Evolutionary conservation across 306 rosid genomes (phyloP).

Genomic region (Ziziphus jujuba): DNA sequence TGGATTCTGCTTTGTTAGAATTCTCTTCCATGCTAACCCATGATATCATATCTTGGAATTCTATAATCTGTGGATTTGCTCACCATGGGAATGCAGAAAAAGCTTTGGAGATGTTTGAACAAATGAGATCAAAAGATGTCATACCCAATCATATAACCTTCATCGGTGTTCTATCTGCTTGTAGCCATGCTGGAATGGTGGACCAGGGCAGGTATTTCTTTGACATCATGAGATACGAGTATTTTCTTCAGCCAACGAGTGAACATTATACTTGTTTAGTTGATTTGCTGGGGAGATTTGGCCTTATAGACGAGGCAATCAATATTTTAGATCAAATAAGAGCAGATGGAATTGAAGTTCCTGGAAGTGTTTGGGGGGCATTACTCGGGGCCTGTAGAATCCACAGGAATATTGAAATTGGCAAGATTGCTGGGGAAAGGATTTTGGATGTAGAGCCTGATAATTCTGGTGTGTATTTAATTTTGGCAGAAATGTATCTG

Average conservation of each 20-base stretch:
- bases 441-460: constrained; percentile 43
- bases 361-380: constrained; percentile 62
- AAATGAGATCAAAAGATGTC: constrained; percentile 37
- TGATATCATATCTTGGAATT: constrained; percentile 55
- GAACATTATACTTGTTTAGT: constrained; percentile 56
- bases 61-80: constrained; percentile 51
- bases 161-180: constrained; percentile 54
- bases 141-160: constrained; percentile 50
- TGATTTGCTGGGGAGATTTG: constrained; percentile 53
- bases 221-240: constrained; percentile 35
- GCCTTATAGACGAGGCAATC: constrained; percentile 51
- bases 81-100: constrained; percentile 45
- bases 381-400: constrained; percentile 57
- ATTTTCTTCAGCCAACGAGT: constrained; percentile 36
- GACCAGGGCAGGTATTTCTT: constrained; percentile 40
- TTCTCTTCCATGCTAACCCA: constrained; percentile 39
- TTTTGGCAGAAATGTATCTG: constrained; percentile 47
- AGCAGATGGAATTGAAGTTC: constrained; percentile 42
- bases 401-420: constrained; percentile 43
- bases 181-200: constrained; percentile 53
- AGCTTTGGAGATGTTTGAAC: constrained; percentile 46
- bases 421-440: constrained; percentile 44
- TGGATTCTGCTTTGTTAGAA: constrained; percentile 46
- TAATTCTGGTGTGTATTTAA: constrained; percentile 52
- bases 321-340: constrained; percentile 34